phyloP scores from a whole-genome alignment of 2,329 filamentous ascomycete species.

The Gaeumannomyces tritici region DNA sequence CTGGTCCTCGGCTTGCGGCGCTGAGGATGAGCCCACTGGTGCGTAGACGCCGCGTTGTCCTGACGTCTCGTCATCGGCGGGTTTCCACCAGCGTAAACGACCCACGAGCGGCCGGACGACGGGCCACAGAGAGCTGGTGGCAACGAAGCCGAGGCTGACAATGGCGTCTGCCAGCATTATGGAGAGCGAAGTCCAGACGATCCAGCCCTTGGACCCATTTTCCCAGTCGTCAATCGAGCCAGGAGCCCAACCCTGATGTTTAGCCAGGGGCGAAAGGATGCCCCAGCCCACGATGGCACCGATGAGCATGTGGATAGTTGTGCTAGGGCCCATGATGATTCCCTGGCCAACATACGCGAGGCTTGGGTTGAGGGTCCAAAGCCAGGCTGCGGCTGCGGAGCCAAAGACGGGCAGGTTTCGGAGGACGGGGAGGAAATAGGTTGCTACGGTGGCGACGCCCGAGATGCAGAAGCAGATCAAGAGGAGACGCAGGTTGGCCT shows the following conservation, averaged over 20 bases:
- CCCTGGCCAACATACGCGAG: slow-evolving; percentile 97
- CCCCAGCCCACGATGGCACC: slow-evolving; percentile 88
- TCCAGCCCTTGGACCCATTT: slow-evolving; percentile 92
- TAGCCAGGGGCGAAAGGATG: slow-evolving; percentile 80
- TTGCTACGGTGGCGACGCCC: slow-evolving; percentile 64
- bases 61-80: neutral
- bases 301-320: slow-evolving; percentile 89
- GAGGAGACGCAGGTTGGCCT: slow-evolving; percentile 42
- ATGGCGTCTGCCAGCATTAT: slow-evolving; percentile 96
- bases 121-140: slow-evolving; percentile 33
- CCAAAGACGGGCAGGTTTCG: slow-evolving; percentile 86
- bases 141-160: slow-evolving; percentile 74
- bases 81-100: neutral
- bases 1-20: neutral
- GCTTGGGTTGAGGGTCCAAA: slow-evolving; percentile 94
- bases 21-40: neutral
- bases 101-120: neutral
- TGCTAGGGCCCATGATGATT: slow-evolving; percentile 96
- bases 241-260: slow-evolving; percentile 78
- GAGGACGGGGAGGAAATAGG: slow-evolving; percentile 82
- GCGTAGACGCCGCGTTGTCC: neutral
- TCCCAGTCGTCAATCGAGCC: slow-evolving; percentile 85
- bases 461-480: slow-evolving; percentile 49
- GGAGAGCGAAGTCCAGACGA: slow-evolving; percentile 89
- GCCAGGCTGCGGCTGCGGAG: slow-evolving; percentile 61